A percentile compares a stretch with the other conserved stretches of the same genome.
Conservation (phyloP, 2,329 filamentous ascomycete species). For the Penicillium sclerotigenum region DNA sequence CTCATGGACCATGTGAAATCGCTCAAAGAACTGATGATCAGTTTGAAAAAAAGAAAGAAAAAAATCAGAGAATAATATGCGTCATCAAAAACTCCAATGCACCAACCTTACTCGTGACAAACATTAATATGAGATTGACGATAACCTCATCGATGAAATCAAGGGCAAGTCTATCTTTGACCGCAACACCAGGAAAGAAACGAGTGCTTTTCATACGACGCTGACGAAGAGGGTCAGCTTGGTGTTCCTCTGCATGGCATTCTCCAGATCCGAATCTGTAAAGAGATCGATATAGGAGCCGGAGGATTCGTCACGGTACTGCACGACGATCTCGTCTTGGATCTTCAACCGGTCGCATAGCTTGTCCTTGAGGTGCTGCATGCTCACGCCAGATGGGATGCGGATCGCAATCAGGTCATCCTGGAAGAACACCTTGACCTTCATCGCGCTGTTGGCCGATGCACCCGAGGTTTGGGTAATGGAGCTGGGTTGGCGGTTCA, state of each 20-base stretch:
- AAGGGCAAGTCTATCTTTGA: conserved; percentile 13
- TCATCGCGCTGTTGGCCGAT: conserved; percentile 59
- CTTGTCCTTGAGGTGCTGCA: conserved; percentile 75
- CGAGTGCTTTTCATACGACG: conserved; percentile 28
- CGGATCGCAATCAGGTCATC: conserved; percentile 89
- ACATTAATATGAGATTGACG: conserved; percentile 3
- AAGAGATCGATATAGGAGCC: conserved; percentile 71
- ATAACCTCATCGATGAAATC: conserved; percentile 18
- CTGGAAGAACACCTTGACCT: conserved; percentile 93
- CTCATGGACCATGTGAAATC: conserved; percentile 20
- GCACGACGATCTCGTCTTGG: conserved; percentile 70
- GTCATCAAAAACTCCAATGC: conserved; percentile 25
- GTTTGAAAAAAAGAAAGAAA: conserved; percentile 1
- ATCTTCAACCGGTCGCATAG: conserved; percentile 81
- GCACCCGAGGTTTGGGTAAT: conserved; percentile 46
- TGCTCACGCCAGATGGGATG: conserved; percentile 76
- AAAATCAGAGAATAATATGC: neutral
- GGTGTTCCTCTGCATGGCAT: conserved; percentile 76
- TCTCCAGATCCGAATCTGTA: conserved; percentile 76
- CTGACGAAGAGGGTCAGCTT: conserved; percentile 75
- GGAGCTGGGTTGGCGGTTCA: conserved; percentile 53
- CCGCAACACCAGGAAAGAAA: conserved; percentile 8
- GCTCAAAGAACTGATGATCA: conserved; percentile 24
- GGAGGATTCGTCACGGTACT: conserved; percentile 80
- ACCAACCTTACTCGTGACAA: conserved; percentile 21